phyloP scores from a whole-genome alignment of 2,329 filamentous ascomycete genomes.

The Aurifilum marmelostoma region DNA sequence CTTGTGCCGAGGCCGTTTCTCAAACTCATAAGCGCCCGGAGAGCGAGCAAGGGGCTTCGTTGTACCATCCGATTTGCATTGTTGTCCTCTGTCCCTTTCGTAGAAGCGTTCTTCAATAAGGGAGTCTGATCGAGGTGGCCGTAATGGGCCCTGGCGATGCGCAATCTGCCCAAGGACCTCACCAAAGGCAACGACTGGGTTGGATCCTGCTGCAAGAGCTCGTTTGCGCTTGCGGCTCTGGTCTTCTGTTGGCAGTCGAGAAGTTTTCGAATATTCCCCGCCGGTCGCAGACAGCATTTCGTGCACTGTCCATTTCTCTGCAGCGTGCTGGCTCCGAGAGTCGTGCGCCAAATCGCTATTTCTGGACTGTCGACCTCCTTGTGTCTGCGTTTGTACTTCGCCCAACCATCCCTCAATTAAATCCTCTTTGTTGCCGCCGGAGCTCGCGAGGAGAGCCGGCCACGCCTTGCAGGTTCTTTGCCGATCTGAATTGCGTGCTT shows the following conservation, averaged over 20 bases:
- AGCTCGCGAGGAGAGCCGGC: not conserved
- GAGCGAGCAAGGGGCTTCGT: not conserved
- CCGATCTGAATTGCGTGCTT: not conserved
- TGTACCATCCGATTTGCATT: not conserved
- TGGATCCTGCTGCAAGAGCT: not conserved
- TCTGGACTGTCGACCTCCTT: not conserved
- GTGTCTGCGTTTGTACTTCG: conserved; percentile 4
- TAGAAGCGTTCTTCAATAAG: conserved; percentile 7
- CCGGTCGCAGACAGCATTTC: not conserved
- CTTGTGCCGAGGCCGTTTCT: conserved; percentile 52
- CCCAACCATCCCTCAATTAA: conserved; percentile 20
- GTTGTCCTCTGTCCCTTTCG: conserved; percentile 11
- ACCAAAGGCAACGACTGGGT: not conserved
- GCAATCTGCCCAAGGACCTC: not conserved
- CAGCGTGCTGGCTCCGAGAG: not conserved
- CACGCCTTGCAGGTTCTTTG: not conserved
- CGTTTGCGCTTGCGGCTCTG: conserved; percentile 6
- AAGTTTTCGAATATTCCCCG: not conserved
- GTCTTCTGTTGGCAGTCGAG: not conserved
- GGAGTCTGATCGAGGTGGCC: not conserved
- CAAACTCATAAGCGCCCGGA: conserved; percentile 7
- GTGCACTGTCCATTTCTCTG: not conserved
- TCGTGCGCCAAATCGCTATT: not conserved
- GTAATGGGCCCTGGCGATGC: no score
- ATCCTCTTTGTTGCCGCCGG: conserved; percentile 5